Conservation (phyloP, 139 green algal genomes). For the Ulvella scutata region DNA sequence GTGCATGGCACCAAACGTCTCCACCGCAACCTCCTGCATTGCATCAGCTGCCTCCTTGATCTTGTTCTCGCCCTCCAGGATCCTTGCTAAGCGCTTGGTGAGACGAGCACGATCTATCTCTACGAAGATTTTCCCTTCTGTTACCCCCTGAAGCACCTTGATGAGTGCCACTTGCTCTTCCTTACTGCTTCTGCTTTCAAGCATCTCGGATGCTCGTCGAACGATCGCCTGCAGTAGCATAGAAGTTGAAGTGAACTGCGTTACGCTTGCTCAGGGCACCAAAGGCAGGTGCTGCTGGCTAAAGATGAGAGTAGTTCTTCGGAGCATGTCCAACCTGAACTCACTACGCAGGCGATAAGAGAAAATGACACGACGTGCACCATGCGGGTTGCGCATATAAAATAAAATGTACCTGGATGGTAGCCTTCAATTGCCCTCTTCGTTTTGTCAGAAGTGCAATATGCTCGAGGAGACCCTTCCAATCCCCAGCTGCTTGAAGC, state of each 20-base stretch:
- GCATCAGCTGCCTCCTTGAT: conserved; percentile 81
- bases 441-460: conserved; percentile 90
- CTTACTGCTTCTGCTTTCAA: conserved; percentile 52
- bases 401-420: conserved; percentile 32
- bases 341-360: not conserved
- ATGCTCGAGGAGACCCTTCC: conserved; percentile 83
- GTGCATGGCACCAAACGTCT: conserved; percentile 97
- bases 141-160: conserved; percentile 83
- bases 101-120: conserved; percentile 96
- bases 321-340: not conserved
- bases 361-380: not conserved
- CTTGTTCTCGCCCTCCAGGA: conserved; percentile 85
- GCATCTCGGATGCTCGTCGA: conserved; percentile 72
- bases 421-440: conserved; percentile 77
- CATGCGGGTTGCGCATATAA: not conserved
- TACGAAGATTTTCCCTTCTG: conserved; percentile 98
- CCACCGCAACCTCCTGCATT: conserved; percentile 94
- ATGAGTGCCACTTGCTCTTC: conserved; percentile 76
- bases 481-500: conserved; percentile 55
- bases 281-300: not conserved
- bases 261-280: not conserved
- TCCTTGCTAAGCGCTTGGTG: conserved; percentile 64
- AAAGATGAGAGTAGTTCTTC: not conserved
- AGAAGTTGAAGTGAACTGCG: not conserved
- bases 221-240: conserved; percentile 83